Base-by-base conservation (phyloP, 805 yeast genomes). In the Scheffersomyces ergatensis region DNA sequence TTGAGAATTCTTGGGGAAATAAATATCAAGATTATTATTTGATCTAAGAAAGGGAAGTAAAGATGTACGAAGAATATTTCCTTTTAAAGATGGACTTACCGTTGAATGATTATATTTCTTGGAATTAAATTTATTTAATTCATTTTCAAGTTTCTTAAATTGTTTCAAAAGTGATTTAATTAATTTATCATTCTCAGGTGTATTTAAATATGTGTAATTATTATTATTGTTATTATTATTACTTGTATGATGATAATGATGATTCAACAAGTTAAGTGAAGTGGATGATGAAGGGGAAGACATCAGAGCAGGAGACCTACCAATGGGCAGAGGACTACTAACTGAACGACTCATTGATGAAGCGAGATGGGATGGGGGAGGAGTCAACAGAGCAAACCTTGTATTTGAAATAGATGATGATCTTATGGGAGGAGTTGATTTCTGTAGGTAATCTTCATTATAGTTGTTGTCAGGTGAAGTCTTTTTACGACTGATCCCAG, bases 21-120 rank as follows among this genome's bases (percentile, higher is more conserved):
- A 40, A 7, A 50, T 45, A 29, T 55, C 54, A 16, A 64, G 43
- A 27, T 47, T 47, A 18, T 49, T 54, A 34, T 49, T 34, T 5
- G 51, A 39, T 39, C 80, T 54, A 14, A 76, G 53, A 45, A 69
- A 71, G 15, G 77, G 78, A 20, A 78, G 55, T 16, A 78, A 55
- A 3, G 70, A 58, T 2, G 77, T 66, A 29, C 83, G 57, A 23
- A 78, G 55, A 12, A 77, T 60, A 51, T 77, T 78, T 2, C 47
- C 45, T 23, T 46, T 46, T 14, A 43, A 33, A 14, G 42, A 38
- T 5, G 76, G 58, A 46, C 71, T 70, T n/a, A 59, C 43, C 4
- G 69, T 57, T 8, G 67, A 64, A 39, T 61, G 60, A 36, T 66
- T 46, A 26, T 39, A 43, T 31, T 46, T 62, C 36, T 60, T 62